A percentile compares a stretch with the other conserved stretches of the same genome.
These are phyloP conservation scores for Ajuga chamaepitys DNA, from an alignment of 257 asterid genomes.

Conservation along the genomic window DNA sequence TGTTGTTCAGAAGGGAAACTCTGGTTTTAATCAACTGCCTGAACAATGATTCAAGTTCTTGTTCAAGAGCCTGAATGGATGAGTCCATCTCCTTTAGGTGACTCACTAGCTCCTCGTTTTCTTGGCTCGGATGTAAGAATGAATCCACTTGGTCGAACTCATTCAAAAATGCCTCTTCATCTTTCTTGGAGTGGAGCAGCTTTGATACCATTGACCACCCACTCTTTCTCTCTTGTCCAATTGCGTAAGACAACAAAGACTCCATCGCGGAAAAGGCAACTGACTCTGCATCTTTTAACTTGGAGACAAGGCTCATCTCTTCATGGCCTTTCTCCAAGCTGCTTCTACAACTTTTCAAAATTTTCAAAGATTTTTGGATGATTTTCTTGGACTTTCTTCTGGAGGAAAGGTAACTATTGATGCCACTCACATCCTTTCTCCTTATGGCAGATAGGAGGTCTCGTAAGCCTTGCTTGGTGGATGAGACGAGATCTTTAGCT, in stretches of 20 bases:
- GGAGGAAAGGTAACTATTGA: no score
- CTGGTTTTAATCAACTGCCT: constrained; percentile 28
- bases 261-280: constrained; percentile 17
- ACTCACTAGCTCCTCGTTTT: constrained; percentile 7
- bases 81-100: constrained; percentile 22
- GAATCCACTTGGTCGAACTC: constrained; percentile 18
- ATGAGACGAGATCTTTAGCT: no score
- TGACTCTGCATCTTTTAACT: constrained; percentile 1
- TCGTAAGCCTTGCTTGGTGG: no score
- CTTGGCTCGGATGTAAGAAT: not conserved
- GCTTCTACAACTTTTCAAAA: no score
- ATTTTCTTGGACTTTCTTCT: no score
- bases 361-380: no score
- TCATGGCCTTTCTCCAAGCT: no score
- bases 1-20: constrained; percentile 29
- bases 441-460: no score
- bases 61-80: constrained; percentile 20
- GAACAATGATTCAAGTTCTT: constrained; percentile 22
- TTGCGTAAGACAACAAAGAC: constrained; percentile 13
- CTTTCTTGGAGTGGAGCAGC: constrained; percentile 12
- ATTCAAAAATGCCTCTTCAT: not conserved
- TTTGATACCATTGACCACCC: constrained; percentile 21
- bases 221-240: constrained; percentile 12
- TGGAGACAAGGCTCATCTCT: no score
- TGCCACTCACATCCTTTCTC: no score